These are phyloP conservation scores for Ophiosphaerella herpotricha DNA, from an alignment of 2,329 filamentous ascomycete genomes.

Conservation along the genomic window DNA sequence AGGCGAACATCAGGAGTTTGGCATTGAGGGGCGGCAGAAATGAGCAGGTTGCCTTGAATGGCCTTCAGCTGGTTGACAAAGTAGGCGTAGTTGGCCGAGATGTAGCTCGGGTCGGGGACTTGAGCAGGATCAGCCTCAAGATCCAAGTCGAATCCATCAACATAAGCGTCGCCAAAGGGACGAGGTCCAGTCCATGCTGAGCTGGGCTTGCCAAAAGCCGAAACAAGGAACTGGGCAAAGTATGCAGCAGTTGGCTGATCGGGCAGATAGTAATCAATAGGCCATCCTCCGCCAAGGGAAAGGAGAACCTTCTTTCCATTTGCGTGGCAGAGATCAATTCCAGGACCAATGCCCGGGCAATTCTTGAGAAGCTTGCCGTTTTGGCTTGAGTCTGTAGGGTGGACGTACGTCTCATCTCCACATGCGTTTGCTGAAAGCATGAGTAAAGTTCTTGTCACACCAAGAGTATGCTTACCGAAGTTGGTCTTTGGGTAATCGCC, in stretches of 20 bases:
- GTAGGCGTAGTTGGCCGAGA: constrained; percentile 51
- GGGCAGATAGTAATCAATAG: constrained; percentile 50
- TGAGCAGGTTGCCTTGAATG: constrained; percentile 48
- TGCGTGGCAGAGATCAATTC: constrained; percentile 37
- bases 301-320: constrained; percentile 48
- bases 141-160: constrained; percentile 62
- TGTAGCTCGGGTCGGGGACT: constrained; percentile 23
- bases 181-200: constrained; percentile 46
- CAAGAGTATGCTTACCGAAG: constrained; percentile 51
- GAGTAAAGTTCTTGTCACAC: not conserved
- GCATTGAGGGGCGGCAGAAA: constrained; percentile 61
- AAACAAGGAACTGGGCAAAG: constrained; percentile 58
- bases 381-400: constrained; percentile 39
- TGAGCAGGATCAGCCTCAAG: constrained; percentile 39
- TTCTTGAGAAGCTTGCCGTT: constrained; percentile 49
- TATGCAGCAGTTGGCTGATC: constrained; percentile 46
- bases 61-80: constrained; percentile 56
- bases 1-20: constrained; percentile 54
- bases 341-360: constrained; percentile 50
- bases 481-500: constrained; percentile 58
- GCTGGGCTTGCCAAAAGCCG: constrained; percentile 54
- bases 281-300: constrained; percentile 53
- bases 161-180: constrained; percentile 52
- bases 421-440: constrained; percentile 50
- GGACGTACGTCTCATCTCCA: constrained; percentile 37